A percentile compares a stretch with the other conserved stretches of the same genome.
These are phyloP conservation scores for Lagerstroemia speciosa DNA, from an alignment of 345 rosid species.

Conservation along the genomic window DNA sequence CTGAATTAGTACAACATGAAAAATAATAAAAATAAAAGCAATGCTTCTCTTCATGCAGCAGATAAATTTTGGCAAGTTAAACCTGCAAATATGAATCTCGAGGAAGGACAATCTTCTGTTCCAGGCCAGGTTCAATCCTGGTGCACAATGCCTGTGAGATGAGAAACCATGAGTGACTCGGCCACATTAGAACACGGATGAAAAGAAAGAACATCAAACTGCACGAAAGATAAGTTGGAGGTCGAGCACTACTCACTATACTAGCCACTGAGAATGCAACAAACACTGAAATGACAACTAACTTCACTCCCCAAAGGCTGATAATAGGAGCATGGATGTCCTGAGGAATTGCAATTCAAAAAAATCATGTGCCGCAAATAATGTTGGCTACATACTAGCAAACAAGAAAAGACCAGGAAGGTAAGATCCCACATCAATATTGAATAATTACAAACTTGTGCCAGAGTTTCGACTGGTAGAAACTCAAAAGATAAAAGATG, in stretches of 20 bases:
- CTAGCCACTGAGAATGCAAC: constrained; percentile 69
- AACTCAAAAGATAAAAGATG: neutral
- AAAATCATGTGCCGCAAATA: constrained; percentile 1
- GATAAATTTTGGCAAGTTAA: constrained; percentile 13
- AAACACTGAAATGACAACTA: constrained; percentile 61
- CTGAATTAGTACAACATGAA: constrained; percentile 13
- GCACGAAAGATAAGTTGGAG: constrained; percentile 1
- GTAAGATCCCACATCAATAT: neutral
- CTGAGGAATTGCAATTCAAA: constrained; percentile 29
- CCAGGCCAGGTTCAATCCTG: constrained; percentile 88
- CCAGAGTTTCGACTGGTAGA: neutral
- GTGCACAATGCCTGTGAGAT: constrained; percentile 65
- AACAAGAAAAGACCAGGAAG: neutral
- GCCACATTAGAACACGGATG: constrained; percentile 1
- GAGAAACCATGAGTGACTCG: constrained; percentile 2
- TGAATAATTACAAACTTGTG: neutral
- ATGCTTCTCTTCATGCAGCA: neutral
- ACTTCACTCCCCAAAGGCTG: constrained; percentile 71
- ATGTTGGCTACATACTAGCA: neutral
- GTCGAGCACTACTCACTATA: constrained; percentile 51
- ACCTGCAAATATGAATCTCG: constrained; percentile 97
- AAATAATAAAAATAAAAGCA: neutral
- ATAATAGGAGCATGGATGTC: constrained; percentile 83
- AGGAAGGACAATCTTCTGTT: constrained; percentile 94
- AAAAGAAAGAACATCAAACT: constrained; percentile 1